Evolutionary conservation across 140 eudicot species (phyloP), one percentile per base, ranked within the genome.

Genomic region (Oenanthe javanica): DNA sequence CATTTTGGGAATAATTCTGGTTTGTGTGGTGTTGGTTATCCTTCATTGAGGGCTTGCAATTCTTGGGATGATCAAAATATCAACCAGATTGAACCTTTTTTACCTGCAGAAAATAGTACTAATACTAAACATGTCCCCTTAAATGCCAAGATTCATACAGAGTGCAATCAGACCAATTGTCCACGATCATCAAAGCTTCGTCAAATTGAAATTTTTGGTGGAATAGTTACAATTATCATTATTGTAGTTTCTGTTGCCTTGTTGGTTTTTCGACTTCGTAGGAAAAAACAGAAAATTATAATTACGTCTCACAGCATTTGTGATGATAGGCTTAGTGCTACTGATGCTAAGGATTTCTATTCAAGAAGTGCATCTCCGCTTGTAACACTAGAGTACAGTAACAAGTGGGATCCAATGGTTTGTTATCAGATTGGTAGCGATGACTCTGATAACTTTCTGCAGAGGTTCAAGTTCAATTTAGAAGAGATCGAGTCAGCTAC

Each of bases 401-500:
- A 87, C 19, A 82, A 83, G 10, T 94, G 98, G 98, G 91, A 90
- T 55, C 96, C 92, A 19, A 82, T 87, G 70, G 79, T 82, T 3
- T 84, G 86, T 25, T 82, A 75, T 6, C 83, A 76, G 27, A 80
- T 74, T 13, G 80, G 86, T 46, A 67, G 54, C 27, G 84, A 85
- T 3, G 57, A 46, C 57, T 85, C 83, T 16, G 81, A 77, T 2
- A 83, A 78, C 38, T 15, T 71, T 76, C 47, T 90, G 5, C 86
- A 87, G 49, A 88, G 88, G 18, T 84, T 82, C 40, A 88, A 83
- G 85, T 95, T 85, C 59, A 92, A 92, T 71, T 66, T 95, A 89
- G 99, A 90, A 80, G 99, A 95, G 51, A 87, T 95, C 18, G 97
- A 93, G 66, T 89, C 93, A 0, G 97, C 97, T 9, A 93, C 97